These are phyloP conservation scores for Nicotiana knightiana DNA, from an alignment of 257 asterid species.

Conservation along the genomic window DNA sequence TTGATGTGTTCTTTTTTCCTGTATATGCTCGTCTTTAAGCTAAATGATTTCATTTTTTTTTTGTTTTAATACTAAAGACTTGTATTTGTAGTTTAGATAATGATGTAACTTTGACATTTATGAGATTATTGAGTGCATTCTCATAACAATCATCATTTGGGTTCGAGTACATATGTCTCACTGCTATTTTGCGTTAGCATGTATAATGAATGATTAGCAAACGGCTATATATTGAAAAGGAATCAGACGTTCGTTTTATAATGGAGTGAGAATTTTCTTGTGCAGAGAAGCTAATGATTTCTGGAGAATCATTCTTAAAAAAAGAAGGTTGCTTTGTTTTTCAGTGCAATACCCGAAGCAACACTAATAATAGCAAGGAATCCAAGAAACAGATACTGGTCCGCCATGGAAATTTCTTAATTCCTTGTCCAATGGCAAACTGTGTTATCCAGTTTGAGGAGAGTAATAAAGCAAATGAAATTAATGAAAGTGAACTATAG, in stretches of 20 bases:
- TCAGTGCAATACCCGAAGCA: neutral
- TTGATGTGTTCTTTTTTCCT: slow-evolving; percentile 11
- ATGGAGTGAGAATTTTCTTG: neutral
- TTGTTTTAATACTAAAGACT: neutral
- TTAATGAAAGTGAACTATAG: neutral
- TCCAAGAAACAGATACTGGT: slow-evolving; percentile 4
- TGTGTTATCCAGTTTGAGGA: neutral
- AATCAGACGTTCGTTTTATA: neutral
- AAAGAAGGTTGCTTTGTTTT: neutral
- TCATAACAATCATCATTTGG: no score
- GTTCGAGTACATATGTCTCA: no score
- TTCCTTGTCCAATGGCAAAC: neutral
- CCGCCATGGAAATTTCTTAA: neutral
- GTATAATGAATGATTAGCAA: neutral
- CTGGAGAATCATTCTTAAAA: neutral
- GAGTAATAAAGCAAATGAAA: neutral
- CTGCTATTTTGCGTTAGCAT: neutral
- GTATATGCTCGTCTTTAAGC: neutral
- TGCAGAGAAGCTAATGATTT: neutral
- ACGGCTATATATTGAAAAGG: neutral
- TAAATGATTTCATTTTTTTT: neutral
- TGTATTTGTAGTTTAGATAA: neutral
- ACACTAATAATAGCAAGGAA: neutral
- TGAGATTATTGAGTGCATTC: neutral
- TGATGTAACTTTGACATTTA: neutral